Conservation (phyloP, 345 rosid genomes). For the Gossypium stocksii region DNA sequence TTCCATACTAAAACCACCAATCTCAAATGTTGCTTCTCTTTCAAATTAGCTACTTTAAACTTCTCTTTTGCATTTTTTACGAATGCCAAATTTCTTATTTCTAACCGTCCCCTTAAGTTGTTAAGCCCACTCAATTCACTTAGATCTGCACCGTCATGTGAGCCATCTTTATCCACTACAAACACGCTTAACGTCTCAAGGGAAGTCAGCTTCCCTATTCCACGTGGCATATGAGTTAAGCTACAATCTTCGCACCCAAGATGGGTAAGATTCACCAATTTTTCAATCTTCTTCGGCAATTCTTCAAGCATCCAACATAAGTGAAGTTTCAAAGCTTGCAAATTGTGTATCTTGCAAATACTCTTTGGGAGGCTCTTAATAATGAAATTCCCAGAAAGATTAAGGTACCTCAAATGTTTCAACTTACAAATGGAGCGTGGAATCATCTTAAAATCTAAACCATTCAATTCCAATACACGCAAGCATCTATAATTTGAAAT, state of each 20-base stretch:
- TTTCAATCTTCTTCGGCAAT: background rate
- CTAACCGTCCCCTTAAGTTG: background rate
- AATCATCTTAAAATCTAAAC: background rate
- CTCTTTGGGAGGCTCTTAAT: background rate
- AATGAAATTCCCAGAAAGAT: fast-evolving
- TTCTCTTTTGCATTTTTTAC: background rate
- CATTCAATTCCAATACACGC: background rate
- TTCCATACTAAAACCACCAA: background rate
- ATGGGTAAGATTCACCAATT: background rate
- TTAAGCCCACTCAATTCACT: background rate
- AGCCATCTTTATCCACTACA: background rate
- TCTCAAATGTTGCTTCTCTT: background rate
- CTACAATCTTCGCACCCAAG: fast-evolving
- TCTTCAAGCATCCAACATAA: background rate
- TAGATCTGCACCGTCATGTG: background rate
- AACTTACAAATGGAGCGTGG: background rate
- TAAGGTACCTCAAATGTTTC: background rate
- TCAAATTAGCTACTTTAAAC: background rate
- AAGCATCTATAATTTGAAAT: background rate
- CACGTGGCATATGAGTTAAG: background rate
- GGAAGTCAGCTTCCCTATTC: conserved; percentile 5
- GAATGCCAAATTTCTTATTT: background rate
- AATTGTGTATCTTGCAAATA: background rate
- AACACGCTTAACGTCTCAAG: background rate
- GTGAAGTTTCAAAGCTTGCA: background rate